phyloP scores from a whole-genome alignment of 176 grass and related monocot genomes.

The Oryza rufipogon region DNA sequence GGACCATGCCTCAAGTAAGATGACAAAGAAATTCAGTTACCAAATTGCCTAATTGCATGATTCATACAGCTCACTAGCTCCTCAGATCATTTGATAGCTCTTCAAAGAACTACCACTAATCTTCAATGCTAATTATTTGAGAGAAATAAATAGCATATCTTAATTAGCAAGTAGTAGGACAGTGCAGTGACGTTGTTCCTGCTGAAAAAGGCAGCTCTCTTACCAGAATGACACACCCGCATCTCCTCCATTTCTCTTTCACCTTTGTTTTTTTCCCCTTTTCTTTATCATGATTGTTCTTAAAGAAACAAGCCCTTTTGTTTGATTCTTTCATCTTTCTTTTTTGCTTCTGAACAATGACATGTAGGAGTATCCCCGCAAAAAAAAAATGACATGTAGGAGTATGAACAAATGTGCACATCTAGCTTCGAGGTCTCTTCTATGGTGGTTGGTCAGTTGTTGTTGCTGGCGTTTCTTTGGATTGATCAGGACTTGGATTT shows the following conservation, averaged over 20 bases:
- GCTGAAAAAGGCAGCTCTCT: constrained; percentile 26
- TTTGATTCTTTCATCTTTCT: constrained; percentile 8
- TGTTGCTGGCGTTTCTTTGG: constrained; percentile 5
- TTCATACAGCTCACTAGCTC: not conserved
- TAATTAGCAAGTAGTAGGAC: not conserved
- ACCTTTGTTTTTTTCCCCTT: not conserved
- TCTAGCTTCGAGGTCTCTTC: not conserved
- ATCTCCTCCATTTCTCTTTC: not conserved
- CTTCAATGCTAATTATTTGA: not conserved
- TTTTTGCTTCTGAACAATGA: not conserved
- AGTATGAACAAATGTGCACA: not conserved
- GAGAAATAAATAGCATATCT: not conserved
- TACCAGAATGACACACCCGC: not conserved
- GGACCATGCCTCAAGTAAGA: not conserved
- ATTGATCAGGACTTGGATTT: not conserved
- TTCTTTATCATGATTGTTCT: not conserved
- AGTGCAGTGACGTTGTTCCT: constrained; percentile 51
- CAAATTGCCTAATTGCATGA: not conserved
- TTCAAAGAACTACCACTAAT: not conserved
- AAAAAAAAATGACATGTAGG: not conserved
- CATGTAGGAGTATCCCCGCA: not conserved
- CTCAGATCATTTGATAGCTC: not conserved
- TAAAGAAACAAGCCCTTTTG: not conserved
- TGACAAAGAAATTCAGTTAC: not conserved
- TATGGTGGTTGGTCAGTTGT: constrained; percentile 26